Evolutionary conservation across 495 filamentous ascomycete genomes (phyloP), one percentile per base, ranked within the genome.

Genomic region (Penicillium pulvis): DNA sequence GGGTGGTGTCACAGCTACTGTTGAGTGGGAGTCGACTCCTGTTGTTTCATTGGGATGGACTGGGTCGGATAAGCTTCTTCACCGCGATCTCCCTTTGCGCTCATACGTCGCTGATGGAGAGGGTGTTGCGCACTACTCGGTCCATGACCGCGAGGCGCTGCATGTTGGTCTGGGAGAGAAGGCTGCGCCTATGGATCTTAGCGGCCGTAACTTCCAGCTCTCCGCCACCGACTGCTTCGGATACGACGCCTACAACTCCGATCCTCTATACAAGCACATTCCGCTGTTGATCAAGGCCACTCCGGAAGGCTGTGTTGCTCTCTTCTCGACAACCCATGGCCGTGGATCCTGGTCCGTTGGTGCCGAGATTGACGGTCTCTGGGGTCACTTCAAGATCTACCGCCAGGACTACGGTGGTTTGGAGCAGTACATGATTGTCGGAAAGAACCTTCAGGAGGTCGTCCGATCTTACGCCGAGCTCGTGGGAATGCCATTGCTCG

Each of bases 241-340:
- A 19, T 90, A 90, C 69, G 86, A 90, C 62, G 80, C 83, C 24
- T 85, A 88, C 66, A 81, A 83, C 19, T 85, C 85, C 44, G 87
- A 90, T 67, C 87, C 87, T 14, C 74, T 90, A 48, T 90, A 90
- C 76, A 90, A 90, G 69, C 83, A 89, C 58, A 85, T 88, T 41
- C 87, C 87, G 0, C 76, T 90, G 0, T 69, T 90, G 24, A 85
- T 90, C 69, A 85, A 86, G 55, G 83, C 81, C 6, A 83, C 79
- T 1, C 75, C 82, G 0, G 64, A 80, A 9, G 86, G 85, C 7
- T 85, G 83, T 31, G 80, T 89, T 14, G 86, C 80, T 1, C 82
- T 87, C 28, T 89, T 88, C 74, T 87, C 85, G 1, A 87, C 85
- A 0, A 83, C 84, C 1, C 85, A 88, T 63, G 74, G 78, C 4